A percentile compares a stretch with the other conserved stretches of the same genome.
phyloP scores from a whole-genome alignment of 1,284 basidiomycete species.

The Apiotrichum brassicae region DNA sequence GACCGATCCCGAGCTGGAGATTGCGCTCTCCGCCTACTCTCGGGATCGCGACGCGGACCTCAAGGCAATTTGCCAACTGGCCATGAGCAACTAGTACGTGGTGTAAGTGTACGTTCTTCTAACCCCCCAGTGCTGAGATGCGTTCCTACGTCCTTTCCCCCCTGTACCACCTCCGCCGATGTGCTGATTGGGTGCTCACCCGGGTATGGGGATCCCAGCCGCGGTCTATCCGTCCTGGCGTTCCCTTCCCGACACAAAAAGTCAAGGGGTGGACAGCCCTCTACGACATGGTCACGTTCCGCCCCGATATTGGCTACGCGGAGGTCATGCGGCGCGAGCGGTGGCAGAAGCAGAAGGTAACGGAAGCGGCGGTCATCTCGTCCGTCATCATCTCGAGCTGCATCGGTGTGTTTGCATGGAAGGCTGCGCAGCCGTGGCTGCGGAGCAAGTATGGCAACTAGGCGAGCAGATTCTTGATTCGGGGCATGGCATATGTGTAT shows the following conservation, averaged over 20 bases:
- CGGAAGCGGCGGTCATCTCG: conserved; percentile 8
- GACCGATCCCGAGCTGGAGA: conserved; percentile 52
- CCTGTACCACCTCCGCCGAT: conserved; percentile 70
- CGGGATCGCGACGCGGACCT: conserved; percentile 77
- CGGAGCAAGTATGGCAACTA: neutral
- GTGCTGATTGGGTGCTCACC: conserved; percentile 62
- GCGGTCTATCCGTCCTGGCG: conserved; percentile 47
- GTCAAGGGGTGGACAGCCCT: conserved; percentile 79
- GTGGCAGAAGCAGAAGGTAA: conserved; percentile 40
- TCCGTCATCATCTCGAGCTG: conserved; percentile 4
- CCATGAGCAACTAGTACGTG: conserved; percentile 90
- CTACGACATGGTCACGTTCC: conserved; percentile 96
- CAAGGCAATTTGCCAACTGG: conserved; percentile 80
- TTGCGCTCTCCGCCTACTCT: conserved; percentile 70
- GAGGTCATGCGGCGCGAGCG: conserved; percentile 44
- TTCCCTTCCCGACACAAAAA: conserved; percentile 45
- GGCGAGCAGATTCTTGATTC: too few species aligned
- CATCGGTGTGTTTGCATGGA: conserved; percentile 1
- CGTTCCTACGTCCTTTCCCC: conserved; percentile 80
- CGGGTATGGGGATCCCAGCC: conserved; percentile 54
- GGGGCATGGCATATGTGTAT: too few species aligned
- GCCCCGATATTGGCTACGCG: conserved; percentile 85
- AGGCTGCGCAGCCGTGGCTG: conserved; percentile 3
- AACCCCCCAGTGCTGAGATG: conserved; percentile 72
- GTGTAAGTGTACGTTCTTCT: neutral